Conservation (phyloP, 1,284 basidiomycete species). For the Ceratorhiza oryzae-sativae region DNA sequence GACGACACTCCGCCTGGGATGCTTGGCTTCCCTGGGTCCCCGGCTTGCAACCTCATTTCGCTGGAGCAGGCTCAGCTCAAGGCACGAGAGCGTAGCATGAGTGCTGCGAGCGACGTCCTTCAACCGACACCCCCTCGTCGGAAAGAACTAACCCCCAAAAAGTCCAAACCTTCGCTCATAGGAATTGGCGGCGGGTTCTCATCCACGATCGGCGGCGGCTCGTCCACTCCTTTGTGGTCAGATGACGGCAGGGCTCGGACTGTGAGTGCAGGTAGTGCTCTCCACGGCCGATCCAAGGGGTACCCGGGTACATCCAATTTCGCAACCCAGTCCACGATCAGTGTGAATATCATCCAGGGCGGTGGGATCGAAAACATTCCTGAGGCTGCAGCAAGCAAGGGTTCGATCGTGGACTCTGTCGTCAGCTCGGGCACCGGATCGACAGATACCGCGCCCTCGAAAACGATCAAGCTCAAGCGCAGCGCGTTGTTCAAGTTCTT, state of each 20-base stretch:
- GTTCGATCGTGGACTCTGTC: not conserved
- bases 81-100: conserved; percentile 35
- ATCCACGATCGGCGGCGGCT: conserved; percentile 33
- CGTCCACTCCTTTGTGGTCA: conserved; percentile 8
- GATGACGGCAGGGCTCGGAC: conserved; percentile 28
- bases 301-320: conserved; percentile 11
- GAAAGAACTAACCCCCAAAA: conserved; percentile 16
- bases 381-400: conserved; percentile 8
- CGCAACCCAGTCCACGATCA: conserved; percentile 25
- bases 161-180: conserved; percentile 24
- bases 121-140: conserved; percentile 5
- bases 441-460: not conserved
- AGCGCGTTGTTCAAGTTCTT: conserved; percentile 40
- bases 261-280: conserved; percentile 19
- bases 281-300: conserved; percentile 13
- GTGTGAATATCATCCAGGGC: conserved; percentile 31
- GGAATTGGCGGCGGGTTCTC: conserved; percentile 38
- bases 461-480: conserved; percentile 34
- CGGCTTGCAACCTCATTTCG: conserved; percentile 41
- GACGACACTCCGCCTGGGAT: conserved; percentile 36
- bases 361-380: conserved; percentile 34
- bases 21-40: conserved; percentile 41
- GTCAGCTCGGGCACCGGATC: not conserved
- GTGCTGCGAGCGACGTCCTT: not conserved
- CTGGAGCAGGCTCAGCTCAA: conserved; percentile 41